A percentile compares a stretch with the other conserved stretches of the same genome.
phyloP scores from a whole-genome alignment of 768 basidiomycete genomes.

The Psilocybe cubensis region DNA sequence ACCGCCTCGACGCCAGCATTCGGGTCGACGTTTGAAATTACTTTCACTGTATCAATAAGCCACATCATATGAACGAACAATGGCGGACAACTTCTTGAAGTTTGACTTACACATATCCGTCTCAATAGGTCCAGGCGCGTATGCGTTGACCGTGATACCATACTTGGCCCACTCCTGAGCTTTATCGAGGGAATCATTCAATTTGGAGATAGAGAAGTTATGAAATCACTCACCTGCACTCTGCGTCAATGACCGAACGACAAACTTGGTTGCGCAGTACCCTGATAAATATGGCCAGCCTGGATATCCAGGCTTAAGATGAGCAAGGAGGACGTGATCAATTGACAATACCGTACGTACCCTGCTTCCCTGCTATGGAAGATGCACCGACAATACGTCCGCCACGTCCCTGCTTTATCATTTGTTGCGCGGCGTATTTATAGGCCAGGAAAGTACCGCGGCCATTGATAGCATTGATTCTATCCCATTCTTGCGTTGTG shows the following conservation, averaged over 20 bases:
- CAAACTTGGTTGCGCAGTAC: constrained; percentile 40
- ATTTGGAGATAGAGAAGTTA: background rate
- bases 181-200: constrained; percentile 18
- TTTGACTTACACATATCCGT: constrained; percentile 9
- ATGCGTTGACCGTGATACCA: constrained; percentile 46
- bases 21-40: background rate
- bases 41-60: background rate
- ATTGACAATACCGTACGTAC: constrained; percentile 3
- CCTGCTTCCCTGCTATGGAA: constrained; percentile 34
- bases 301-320: background rate
- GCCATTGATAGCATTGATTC: constrained; percentile 51
- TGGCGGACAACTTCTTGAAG: too few relatives aligned
- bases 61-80: background rate
- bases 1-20: too few relatives aligned
- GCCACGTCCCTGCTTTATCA: constrained; percentile 56
- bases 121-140: constrained; percentile 35
- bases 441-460: constrained; percentile 66
- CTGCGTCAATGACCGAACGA: constrained; percentile 41
- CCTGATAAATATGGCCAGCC: constrained; percentile 1
- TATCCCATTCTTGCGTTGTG: constrained; percentile 41
- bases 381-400: constrained; percentile 58
- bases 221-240: constrained; percentile 29
- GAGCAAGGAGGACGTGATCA: background rate
- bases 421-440: constrained; percentile 63
- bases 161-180: constrained; percentile 39